Conservation (phyloP, 75 land plant species). For the Sequoiadendron giganteum region DNA sequence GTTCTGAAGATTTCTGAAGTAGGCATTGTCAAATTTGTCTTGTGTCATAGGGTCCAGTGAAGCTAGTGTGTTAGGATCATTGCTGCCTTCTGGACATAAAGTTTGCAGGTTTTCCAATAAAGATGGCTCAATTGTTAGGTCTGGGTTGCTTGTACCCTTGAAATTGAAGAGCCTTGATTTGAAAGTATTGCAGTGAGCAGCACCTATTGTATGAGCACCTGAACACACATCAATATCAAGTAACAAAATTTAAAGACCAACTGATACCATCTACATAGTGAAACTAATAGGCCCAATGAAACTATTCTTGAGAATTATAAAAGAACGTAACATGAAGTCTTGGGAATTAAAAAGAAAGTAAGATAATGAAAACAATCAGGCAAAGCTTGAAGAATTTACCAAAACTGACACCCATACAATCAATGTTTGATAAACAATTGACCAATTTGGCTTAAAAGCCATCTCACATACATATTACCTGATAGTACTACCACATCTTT, state of each 20-base stretch:
- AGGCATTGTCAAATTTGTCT: constrained; percentile 30
- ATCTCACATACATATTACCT: not conserved
- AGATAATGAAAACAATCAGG: no score
- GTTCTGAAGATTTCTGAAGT: constrained; percentile 24
- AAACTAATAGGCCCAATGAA: no score
- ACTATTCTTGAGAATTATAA: no score
- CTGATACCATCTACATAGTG: no score
- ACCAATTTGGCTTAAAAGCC: not conserved
- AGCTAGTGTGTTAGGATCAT: not conserved
- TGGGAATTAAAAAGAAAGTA: no score
- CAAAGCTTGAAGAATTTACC: no score
- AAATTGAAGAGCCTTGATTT: constrained; percentile 19
- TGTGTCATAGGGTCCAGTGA: constrained; percentile 29
- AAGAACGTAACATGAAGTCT: no score
- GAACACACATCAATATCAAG: not conserved
- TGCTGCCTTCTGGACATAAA: constrained; percentile 15
- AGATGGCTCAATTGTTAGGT: constrained; percentile 10
- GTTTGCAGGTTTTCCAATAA: constrained; percentile 4
- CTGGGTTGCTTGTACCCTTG: constrained; percentile 10
- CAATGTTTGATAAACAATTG: no score
- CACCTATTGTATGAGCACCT: constrained; percentile 26
- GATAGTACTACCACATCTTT: constrained; percentile 17
- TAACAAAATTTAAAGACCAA: no score
- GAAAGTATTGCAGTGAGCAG: constrained; percentile 14
- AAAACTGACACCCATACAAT: no score